These are phyloP conservation scores for Dipteronia sinensis DNA, from an alignment of 345 rosid species.

Conservation along the genomic window DNA sequence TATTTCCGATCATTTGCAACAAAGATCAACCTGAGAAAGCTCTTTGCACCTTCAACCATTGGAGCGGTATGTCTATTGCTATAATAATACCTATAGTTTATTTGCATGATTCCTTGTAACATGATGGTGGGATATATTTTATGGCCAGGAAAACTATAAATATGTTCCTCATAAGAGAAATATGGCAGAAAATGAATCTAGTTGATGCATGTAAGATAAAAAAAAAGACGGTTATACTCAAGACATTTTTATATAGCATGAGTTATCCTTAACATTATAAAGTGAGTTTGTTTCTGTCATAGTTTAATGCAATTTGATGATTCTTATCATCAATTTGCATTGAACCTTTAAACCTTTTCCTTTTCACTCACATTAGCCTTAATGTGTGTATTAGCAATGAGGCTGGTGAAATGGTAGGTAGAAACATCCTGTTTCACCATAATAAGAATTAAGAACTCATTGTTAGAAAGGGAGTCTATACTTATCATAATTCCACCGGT, in stretches of 20 bases:
- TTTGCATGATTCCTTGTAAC: neutral
- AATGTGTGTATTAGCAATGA: neutral
- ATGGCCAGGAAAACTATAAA: neutral
- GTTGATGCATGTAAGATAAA: neutral
- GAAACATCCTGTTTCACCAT: neutral
- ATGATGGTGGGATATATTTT: neutral
- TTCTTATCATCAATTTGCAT: neutral
- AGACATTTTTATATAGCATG: neutral
- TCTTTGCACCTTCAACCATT: conserved; percentile 34
- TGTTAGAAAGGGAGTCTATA: neutral
- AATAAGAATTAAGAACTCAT: neutral
- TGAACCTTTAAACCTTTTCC: neutral
- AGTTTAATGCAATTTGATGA: neutral
- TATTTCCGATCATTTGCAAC: conserved; percentile 1
- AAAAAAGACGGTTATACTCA: neutral
- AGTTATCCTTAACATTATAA: neutral
- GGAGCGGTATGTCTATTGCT: conserved; percentile 26
- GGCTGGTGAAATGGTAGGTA: neutral
- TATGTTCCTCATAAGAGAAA: too few relatives aligned
- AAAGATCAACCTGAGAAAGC: conserved; percentile 16
- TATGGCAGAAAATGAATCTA: neutral
- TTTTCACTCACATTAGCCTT: neutral
- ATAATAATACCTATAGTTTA: neutral
- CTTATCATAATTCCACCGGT: neutral
- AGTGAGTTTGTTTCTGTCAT: neutral